Base-by-base conservation (phyloP, 345 rosid species). In the Lepidium aucheri region DNA sequence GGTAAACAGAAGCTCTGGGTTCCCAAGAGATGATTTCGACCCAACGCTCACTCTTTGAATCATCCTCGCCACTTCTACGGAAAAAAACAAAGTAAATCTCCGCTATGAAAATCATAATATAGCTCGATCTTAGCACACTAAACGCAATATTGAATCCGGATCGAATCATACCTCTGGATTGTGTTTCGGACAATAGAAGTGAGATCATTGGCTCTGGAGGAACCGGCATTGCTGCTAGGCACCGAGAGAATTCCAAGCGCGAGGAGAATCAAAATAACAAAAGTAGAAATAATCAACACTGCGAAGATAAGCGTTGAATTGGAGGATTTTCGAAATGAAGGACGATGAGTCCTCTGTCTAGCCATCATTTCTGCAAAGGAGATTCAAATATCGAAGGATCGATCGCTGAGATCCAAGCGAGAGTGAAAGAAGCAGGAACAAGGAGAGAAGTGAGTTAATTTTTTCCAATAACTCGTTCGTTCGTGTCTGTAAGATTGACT, bases 11-110 rank as follows among this genome's bases (percentile, higher is more conserved):
- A 53, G 96, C 96, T 52, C 95, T 79, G 75, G 99, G 97, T 77
- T 90, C 97, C 96, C 97, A 93, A 0, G 95, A 93, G 77, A 93
- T 82, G 36, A 90, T 80, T 72, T 93, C 97, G 22, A 80, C 92
- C 97, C 95, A 88, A 49, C 73, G 86, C 74, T 85, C 92, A 14
- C 67, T 78, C 74, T 68, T 69, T 46, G 77, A 80, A 16, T 76
- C 90, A 64, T 78, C 90, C 8, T 42, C 82, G 4, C 61, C 85
- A 15, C 62, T 71, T 53, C 86, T 81, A 58, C 53, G 63, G 43
- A 47, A 51, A 2, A 20, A 20, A 20, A 20, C 30, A 26, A 41
- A 41, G 44, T 3, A 0, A 39, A 52, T 4, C 20, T 18, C 46
- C 42, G 35, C 41, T 14, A 5, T 34, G 18, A 36, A 22, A 11